Percentiles rank a stretch among this genome's conserved stretches.
phyloP scores from a whole-genome alignment of 1,139 yeast genomes.

The Pichia kudriavzevii region DNA sequence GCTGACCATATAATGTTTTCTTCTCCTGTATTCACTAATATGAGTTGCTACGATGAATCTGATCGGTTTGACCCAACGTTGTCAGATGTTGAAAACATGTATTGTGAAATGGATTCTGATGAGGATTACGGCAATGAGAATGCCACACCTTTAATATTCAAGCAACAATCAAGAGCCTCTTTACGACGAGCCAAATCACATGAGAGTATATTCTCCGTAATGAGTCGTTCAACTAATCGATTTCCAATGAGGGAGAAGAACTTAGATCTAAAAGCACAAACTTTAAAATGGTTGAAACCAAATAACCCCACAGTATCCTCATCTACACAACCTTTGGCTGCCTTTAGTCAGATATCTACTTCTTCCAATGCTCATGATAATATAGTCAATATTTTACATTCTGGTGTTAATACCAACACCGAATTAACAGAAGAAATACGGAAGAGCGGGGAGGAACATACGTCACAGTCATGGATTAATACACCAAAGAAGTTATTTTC shows the following conservation, averaged over 20 bases:
- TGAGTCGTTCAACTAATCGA: slow-evolving; percentile 2
- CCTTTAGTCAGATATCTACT: not conserved
- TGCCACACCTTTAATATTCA: slow-evolving; percentile 18
- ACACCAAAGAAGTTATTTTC: slow-evolving; percentile 2
- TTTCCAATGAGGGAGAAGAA: slow-evolving; percentile 7
- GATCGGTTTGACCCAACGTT: too few species aligned
- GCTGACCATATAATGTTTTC: too few species aligned
- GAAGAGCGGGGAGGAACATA: slow-evolving; percentile 1
- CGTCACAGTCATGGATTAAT: slow-evolving; percentile 4
- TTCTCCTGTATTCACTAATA: too few species aligned
- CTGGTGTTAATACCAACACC: slow-evolving; percentile 7
- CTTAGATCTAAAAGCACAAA: slow-evolving; percentile 24
- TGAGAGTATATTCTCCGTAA: slow-evolving; percentile 29
- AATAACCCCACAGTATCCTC: slow-evolving; percentile 19
- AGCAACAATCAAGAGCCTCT: slow-evolving; percentile 18
- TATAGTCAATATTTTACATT: slow-evolving; percentile 13
- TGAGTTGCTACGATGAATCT: too few species aligned
- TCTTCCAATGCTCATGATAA: slow-evolving; percentile 14
- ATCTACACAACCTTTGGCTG: slow-evolving; percentile 4
- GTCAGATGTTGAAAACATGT: too few species aligned
- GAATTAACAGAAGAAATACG: slow-evolving; percentile 8
- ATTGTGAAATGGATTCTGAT: slow-evolving; percentile 14
- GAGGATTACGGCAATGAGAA: slow-evolving; percentile 21
- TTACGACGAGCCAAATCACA: slow-evolving; percentile 31
- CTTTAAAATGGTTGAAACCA: slow-evolving; percentile 28